Evolutionary conservation across 257 asterid genomes (phyloP).

Genomic region (Fraxinus cuspidata): DNA sequence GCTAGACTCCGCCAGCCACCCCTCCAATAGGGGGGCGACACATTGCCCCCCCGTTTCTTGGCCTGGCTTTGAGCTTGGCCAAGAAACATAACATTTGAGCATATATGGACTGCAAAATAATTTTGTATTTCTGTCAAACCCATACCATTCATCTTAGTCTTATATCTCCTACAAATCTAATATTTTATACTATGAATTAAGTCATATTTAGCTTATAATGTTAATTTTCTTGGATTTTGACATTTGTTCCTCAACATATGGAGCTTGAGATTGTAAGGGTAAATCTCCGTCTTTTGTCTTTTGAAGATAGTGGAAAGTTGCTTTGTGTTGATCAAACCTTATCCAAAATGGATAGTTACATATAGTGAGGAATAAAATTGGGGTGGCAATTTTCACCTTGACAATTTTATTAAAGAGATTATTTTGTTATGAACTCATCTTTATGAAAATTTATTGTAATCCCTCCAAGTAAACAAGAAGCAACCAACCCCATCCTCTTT

Average conservation of each 20-base stretch:
- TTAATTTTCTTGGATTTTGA: slow-evolving; percentile 10
- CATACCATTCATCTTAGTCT: too few relatives aligned
- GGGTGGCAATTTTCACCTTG: slow-evolving; percentile 8
- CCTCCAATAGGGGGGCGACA: too few relatives aligned
- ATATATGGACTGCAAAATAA: too few relatives aligned
- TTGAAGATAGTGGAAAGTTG: slow-evolving; percentile 24
- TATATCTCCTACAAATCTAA: too few relatives aligned
- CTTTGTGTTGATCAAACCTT: slow-evolving; percentile 24
- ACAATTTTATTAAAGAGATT: background rate
- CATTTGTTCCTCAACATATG: slow-evolving; percentile 46
- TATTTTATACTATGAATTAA: background rate
- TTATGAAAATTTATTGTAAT: background rate
- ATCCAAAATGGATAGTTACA: slow-evolving; percentile 17
- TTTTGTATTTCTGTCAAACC: too few relatives aligned
- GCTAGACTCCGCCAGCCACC: too few relatives aligned
- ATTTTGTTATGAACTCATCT: background rate
- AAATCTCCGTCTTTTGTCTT: slow-evolving; percentile 33
- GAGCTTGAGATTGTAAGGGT: slow-evolving; percentile 29
- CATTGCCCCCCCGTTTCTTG: too few relatives aligned
- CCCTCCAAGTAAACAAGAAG: background rate
- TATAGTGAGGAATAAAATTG: background rate
- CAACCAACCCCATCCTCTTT: background rate
- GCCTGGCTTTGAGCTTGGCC: too few relatives aligned
- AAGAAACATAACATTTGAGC: too few relatives aligned
- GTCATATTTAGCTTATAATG: background rate